phyloP scores from a whole-genome alignment of 1,139 yeast species.

The Debaryomyces fabryi region DNA sequence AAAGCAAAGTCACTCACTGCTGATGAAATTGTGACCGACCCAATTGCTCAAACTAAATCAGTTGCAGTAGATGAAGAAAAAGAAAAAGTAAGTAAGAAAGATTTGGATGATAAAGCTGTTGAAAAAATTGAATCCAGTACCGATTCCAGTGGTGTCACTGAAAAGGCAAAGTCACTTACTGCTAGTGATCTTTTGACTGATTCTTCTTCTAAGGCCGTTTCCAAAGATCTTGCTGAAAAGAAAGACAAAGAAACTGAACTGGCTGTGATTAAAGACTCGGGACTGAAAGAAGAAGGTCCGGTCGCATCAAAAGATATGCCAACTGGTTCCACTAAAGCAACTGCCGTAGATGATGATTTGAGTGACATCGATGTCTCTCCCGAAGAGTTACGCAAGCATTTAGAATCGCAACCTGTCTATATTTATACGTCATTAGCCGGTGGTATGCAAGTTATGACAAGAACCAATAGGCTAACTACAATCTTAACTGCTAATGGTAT shows the following conservation, averaged over 20 bases:
- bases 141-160: background rate
- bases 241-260: background rate
- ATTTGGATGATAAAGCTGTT: background rate
- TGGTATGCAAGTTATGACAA: conserved; percentile 79
- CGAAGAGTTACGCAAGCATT: conserved; percentile 48
- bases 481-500: conserved; percentile 77
- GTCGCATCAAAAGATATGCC: conserved; percentile 9
- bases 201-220: background rate
- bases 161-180: background rate
- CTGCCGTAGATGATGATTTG: conserved; percentile 25
- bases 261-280: background rate
- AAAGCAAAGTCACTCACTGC: conserved; percentile 2
- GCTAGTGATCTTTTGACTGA: background rate
- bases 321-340: background rate
- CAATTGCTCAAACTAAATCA: background rate
- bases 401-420: conserved; percentile 63
- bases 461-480: conserved; percentile 76
- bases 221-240: background rate
- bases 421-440: conserved; percentile 88
- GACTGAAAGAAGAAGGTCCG: conserved; percentile 14
- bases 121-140: background rate
- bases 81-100: background rate
- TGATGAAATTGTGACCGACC: background rate
- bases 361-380: conserved; percentile 45
- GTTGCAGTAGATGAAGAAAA: background rate